phyloP scores from a whole-genome alignment of 2,329 filamentous ascomycete genomes.

The Nigrospora sphaerica region DNA sequence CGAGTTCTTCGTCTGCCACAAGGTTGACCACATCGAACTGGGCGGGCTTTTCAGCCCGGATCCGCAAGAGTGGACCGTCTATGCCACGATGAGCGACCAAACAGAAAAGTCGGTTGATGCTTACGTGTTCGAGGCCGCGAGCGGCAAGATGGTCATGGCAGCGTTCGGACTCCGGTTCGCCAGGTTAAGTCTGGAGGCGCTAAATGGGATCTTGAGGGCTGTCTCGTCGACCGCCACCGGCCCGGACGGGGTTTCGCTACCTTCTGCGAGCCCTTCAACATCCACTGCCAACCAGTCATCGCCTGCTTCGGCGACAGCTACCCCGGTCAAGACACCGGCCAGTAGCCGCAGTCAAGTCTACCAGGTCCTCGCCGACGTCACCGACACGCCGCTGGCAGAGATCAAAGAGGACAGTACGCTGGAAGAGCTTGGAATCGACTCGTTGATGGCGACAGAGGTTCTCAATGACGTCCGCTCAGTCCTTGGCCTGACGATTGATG shows the following conservation, averaged over 20 bases:
- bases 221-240: too few relatives aligned
- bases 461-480: slow-evolving; percentile 8
- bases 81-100: slow-evolving; percentile 8
- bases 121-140: slow-evolving; percentile 10
- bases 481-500: slow-evolving; percentile 7
- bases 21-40: slow-evolving; percentile 14
- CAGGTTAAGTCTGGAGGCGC: neutral
- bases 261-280: too few relatives aligned
- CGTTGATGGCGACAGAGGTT: slow-evolving; percentile 10
- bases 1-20: slow-evolving; percentile 15
- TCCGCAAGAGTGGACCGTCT: slow-evolving; percentile 8
- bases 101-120: slow-evolving; percentile 5
- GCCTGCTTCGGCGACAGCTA: too few relatives aligned
- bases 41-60: slow-evolving; percentile 12
- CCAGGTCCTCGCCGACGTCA: slow-evolving; percentile 10
- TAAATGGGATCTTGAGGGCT: too few relatives aligned
- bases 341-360: slow-evolving; percentile 4
- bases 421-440: slow-evolving; percentile 12
- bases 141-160: slow-evolving; percentile 11
- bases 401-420: slow-evolving; percentile 2
- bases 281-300: too few relatives aligned
- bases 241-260: too few relatives aligned
- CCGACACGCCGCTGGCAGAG: slow-evolving; percentile 9
- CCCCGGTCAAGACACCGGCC: too few relatives aligned
- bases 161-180: slow-evolving; percentile 8